Evolutionary conservation across 768 basidiomycete genomes (phyloP).

Genomic region (Dentipellis sp.): DNA sequence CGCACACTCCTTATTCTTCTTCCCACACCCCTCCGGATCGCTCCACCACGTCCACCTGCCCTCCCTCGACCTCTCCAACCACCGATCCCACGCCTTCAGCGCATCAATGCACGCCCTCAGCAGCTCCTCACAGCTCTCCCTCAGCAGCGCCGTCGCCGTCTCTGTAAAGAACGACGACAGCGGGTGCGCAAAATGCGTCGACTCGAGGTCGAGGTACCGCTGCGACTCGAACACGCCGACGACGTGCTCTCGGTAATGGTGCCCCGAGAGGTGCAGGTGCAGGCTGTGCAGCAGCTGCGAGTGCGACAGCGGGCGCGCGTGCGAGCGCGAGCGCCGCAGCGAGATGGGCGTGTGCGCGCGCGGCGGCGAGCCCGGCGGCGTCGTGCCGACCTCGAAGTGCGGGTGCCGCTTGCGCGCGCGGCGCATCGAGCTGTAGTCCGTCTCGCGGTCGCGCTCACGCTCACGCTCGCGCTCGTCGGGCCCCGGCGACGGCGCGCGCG

Average conservation of each 20-base stretch:
- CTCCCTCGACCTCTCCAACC: slow-evolving; percentile 36
- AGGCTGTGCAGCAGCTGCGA: slow-evolving; percentile 11
- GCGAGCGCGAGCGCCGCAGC: slow-evolving; percentile 2
- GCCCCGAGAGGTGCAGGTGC: slow-evolving; percentile 2
- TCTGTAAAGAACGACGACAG: slow-evolving; percentile 33
- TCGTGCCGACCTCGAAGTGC: slow-evolving; percentile 5
- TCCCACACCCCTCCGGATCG: slow-evolving; percentile 21
- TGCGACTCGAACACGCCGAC: slow-evolving; percentile 73
- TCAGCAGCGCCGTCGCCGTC: slow-evolving; percentile 34
- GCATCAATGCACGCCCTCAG: slow-evolving; percentile 33
- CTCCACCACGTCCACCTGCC: slow-evolving; percentile 30
- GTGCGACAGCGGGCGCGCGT: slow-evolving; percentile 8
- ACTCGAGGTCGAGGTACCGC: slow-evolving; percentile 60
- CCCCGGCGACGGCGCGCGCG: slow-evolving; percentile 6
- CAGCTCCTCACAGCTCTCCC: slow-evolving; percentile 45
- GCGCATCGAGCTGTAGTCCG: slow-evolving; percentile 18
- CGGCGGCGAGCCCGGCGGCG: background rate
- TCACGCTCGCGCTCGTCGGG: background rate
- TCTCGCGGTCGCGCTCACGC: slow-evolving; percentile 25
- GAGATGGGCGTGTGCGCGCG: background rate
- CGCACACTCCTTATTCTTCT: slow-evolving; percentile 25
- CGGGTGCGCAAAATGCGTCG: slow-evolving; percentile 41
- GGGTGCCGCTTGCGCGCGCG: slow-evolving; percentile 3
- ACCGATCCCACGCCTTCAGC: slow-evolving; percentile 33
- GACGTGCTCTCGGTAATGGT: slow-evolving; percentile 33